phyloP scores from a whole-genome alignment of 352 stramenopile genomes.

The Pythium rhizo-oryzae region DNA sequence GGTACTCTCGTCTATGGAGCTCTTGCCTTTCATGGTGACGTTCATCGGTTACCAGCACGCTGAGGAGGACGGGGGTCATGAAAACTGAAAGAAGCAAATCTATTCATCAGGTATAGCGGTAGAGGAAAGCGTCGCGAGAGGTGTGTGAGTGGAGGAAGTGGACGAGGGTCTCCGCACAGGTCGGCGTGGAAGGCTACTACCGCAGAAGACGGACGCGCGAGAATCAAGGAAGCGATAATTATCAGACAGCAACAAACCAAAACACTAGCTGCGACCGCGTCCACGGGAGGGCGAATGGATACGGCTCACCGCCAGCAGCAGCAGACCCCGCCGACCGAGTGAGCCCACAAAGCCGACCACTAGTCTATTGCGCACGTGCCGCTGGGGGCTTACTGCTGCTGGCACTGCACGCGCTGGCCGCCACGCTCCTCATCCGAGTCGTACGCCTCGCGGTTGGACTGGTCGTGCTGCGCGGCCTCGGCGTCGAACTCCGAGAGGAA shows the following conservation, averaged over 20 bases:
- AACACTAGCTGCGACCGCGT: slow-evolving; percentile 27
- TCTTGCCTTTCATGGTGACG: no score
- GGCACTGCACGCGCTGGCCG: slow-evolving; percentile 87
- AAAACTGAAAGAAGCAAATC: slow-evolving; percentile 23
- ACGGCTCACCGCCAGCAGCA: neutral
- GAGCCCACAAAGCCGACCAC: slow-evolving; percentile 4
- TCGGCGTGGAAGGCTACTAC: neutral
- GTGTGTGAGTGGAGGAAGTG: no score
- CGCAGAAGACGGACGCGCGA: neutral
- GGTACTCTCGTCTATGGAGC: no score
- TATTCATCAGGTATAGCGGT: slow-evolving; percentile 19
- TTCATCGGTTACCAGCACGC: no score
- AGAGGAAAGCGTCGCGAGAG: neutral
- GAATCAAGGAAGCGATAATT: slow-evolving; percentile 35
- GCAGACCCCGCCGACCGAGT: neutral
- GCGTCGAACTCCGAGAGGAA: slow-evolving; percentile 94
- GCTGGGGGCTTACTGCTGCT: slow-evolving; percentile 80
- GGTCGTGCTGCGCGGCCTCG: slow-evolving; percentile 85
- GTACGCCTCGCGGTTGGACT: slow-evolving; percentile 76
- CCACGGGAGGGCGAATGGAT: neutral
- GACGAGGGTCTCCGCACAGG: neutral
- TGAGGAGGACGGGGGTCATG: neutral
- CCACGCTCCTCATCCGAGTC: slow-evolving; percentile 95
- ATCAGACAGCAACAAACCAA: slow-evolving; percentile 35
- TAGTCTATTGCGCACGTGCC: slow-evolving; percentile 17